These are phyloP conservation scores for Dalbergia oliveri DNA, from an alignment of 306 rosid genomes.

Conservation along the genomic window DNA sequence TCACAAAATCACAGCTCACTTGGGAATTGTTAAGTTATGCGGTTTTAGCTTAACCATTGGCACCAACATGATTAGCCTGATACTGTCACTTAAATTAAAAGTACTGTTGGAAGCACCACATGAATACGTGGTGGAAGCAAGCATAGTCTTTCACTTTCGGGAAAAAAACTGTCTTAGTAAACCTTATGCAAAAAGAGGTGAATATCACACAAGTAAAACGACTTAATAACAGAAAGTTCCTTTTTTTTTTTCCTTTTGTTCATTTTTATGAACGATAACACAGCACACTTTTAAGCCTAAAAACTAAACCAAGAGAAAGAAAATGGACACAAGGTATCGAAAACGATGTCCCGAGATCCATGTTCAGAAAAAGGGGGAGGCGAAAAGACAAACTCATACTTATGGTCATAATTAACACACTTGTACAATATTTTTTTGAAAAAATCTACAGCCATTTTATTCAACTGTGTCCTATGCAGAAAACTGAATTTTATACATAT, in stretches of 20 bases:
- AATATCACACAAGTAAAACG: background rate
- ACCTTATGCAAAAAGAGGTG: no score
- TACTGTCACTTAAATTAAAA: background rate
- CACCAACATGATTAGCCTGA: background rate
- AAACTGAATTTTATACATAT: constrained; percentile 55
- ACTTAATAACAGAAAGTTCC: background rate
- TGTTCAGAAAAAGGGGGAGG: background rate
- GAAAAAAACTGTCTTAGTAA: background rate
- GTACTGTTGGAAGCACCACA: background rate
- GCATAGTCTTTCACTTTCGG: background rate
- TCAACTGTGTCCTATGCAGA: constrained; percentile 50
- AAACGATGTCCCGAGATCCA: background rate
- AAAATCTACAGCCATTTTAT: constrained; percentile 51
- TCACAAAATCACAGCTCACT: background rate
- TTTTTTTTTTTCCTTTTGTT: no score
- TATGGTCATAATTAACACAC: constrained; percentile 40
- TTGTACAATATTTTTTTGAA: constrained; percentile 8
- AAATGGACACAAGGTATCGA: background rate
- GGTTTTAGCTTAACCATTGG: background rate
- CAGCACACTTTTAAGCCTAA: background rate
- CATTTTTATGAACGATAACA: background rate
- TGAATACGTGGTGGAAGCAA: background rate
- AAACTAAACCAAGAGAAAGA: constrained; percentile 2
- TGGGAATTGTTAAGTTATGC: background rate
- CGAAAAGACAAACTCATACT: constrained; percentile 36